Evolutionary conservation across 768 basidiomycete species (phyloP), one percentile per base, ranked within the genome.

Genomic region (Clathrus columnatus): DNA sequence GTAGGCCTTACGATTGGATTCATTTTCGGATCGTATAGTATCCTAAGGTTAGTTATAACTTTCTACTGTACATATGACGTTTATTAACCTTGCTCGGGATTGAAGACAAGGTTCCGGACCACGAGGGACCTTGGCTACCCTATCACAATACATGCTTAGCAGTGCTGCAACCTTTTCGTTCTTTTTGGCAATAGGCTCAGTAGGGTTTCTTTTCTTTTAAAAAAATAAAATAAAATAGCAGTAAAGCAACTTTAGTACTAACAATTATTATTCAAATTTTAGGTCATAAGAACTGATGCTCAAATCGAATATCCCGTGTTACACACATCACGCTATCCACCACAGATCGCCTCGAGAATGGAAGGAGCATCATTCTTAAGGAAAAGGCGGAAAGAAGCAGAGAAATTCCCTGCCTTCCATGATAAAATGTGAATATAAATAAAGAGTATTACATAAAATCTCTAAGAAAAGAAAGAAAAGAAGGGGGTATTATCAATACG

Each of bases 101-200:
- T 42, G 52, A 63, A 95, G 94, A 65, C 81, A 82, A 61, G 95
- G 95, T 44, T 84, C 90, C 7, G 96, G 96, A 23, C 93, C 91
- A 23, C 80, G 93, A 65, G 96, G 96, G 10, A 73, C 83, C 49
- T 74, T 98, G 23, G 85, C 91, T 4, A 96, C 96, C 1, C 81
- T 99, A 50, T 95, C 94, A 14, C 91, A 94, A 64, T 98, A 97
- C 70, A 99, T 99, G 96, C 80, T 97, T 26, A 91, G 90, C 64
- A 98, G 95, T 63, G 95, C 91, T 5, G 94, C 94, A 7, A 96
- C 95, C 0, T 98, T 99, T 69, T 86, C 85, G 2, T 97, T 97
- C 75, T 98, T 98, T 84, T 84, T 98, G 58, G 82, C 91, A 41
- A 90, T 96, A 64, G 88, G 91, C 65, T 92, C 92, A 27, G 92